Evolutionary conservation across 2,329 filamentous ascomycete species (phyloP).

Genomic region (Sarocladiaceae sp.): DNA sequence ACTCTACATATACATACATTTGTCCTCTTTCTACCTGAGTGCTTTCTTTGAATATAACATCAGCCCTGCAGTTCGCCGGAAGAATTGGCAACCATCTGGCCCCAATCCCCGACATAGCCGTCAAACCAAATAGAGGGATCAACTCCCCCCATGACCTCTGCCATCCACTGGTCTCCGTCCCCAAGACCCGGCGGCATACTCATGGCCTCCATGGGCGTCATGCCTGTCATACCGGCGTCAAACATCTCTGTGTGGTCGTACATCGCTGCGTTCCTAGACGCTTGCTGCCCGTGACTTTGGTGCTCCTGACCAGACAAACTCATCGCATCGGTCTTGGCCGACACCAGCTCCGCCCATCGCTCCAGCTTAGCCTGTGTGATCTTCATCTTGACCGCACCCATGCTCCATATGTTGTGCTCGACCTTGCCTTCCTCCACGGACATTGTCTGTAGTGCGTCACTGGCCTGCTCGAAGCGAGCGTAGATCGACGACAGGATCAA

Average conservation of each 20-base stretch:
- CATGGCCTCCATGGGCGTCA: background rate
- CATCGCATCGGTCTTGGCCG: slow-evolving; percentile 24
- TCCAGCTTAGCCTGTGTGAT: slow-evolving; percentile 40
- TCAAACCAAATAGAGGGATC: background rate
- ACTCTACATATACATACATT: no score
- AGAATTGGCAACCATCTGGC: background rate
- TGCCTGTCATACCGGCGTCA: background rate
- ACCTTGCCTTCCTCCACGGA: slow-evolving; percentile 25
- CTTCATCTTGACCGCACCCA: slow-evolving; percentile 40
- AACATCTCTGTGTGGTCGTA: background rate
- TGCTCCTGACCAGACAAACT: slow-evolving; percentile 12
- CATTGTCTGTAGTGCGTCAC: slow-evolving; percentile 25
- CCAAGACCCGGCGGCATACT: background rate
- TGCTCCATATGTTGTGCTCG: slow-evolving; percentile 41
- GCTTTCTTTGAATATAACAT: no score
- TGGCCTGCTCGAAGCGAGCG: slow-evolving; percentile 36
- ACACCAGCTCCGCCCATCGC: slow-evolving; percentile 39
- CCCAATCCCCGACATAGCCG: background rate
- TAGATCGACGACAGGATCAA: slow-evolving; percentile 35
- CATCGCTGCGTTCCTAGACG: background rate
- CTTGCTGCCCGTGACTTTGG: background rate
- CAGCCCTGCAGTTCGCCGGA: no score
- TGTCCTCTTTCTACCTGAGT: no score
- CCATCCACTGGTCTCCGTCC: background rate
- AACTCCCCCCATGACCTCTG: background rate